Percentiles rank a stretch among this genome's conserved stretches.
phyloP scores from a whole-genome alignment of 1,284 basidiomycete species.

The Apiotrichum sp. region DNA sequence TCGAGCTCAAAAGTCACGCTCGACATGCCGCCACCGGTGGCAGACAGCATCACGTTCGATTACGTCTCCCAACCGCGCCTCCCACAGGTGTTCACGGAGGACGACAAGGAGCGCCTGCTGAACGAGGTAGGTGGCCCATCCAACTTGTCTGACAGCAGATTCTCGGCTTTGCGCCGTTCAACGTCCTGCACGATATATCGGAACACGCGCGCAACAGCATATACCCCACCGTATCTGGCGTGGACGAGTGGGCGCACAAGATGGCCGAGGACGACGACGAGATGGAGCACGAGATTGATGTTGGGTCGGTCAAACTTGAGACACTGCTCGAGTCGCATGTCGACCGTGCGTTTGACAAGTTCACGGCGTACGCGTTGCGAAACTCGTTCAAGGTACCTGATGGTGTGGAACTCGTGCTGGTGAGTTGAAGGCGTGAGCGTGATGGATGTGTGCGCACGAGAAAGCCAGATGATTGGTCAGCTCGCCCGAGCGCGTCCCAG shows the following conservation, averaged over 20 bases:
- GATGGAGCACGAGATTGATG: slow-evolving; percentile 27
- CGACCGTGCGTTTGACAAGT: slow-evolving; percentile 45
- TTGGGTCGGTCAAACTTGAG: slow-evolving; percentile 42
- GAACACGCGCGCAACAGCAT: slow-evolving; percentile 34
- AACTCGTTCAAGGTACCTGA: slow-evolving; percentile 45
- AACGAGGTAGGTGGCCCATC: slow-evolving; percentile 29
- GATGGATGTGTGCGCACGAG: not conserved
- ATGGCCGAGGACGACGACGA: slow-evolving; percentile 16
- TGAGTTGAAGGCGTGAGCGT: slow-evolving; percentile 20
- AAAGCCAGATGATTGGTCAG: not conserved
- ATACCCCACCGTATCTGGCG: slow-evolving; percentile 26
- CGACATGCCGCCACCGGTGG: not conserved
- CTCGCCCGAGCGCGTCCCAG: too few species aligned
- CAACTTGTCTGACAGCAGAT: slow-evolving; percentile 18
- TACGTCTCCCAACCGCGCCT: not conserved
- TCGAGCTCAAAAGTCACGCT: not conserved
- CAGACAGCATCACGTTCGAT: not conserved
- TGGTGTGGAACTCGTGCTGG: slow-evolving; percentile 39
- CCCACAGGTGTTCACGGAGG: not conserved
- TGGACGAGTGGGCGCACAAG: slow-evolving; percentile 29
- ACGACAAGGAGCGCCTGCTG: slow-evolving; percentile 26
- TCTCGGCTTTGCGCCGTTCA: slow-evolving; percentile 36
- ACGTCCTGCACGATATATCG: slow-evolving; percentile 34
- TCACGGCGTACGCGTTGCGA: slow-evolving; percentile 42
- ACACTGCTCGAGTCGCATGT: slow-evolving; percentile 45